Percentiles rank a stretch among this genome's conserved stretches.
These are phyloP conservation scores for Podila epicladia DNA, from an alignment of 192 early-diverging fungal species.

Conservation along the genomic window DNA sequence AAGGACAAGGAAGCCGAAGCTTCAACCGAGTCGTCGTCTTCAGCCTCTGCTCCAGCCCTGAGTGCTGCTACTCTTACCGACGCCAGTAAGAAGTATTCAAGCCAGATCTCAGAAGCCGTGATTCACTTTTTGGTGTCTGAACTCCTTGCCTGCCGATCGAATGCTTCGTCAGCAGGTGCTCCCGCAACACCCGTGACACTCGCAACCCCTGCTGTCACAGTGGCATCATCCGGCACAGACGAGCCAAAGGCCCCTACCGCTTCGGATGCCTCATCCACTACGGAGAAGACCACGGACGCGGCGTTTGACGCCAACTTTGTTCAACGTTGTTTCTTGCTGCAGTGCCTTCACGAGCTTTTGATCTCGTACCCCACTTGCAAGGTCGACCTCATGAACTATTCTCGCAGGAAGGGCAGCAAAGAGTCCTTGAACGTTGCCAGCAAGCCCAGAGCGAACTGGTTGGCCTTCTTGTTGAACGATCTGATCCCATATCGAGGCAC, in stretches of 20 bases:
- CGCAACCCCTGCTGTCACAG: neutral
- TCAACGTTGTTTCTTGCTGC: conserved; percentile 78
- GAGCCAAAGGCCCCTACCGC: neutral
- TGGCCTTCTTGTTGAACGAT: conserved; percentile 73
- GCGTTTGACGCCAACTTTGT: conserved; percentile 31
- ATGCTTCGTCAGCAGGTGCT: neutral
- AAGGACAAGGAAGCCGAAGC: conserved; percentile 5
- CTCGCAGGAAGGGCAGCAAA: conserved; percentile 55
- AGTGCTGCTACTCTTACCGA: conserved; percentile 27
- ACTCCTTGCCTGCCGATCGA: conserved; percentile 51
- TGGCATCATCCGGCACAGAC: neutral
- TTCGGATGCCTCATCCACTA: neutral
- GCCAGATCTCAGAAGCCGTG: conserved; percentile 60
- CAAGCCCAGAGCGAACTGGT: conserved; percentile 57
- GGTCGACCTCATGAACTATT: conserved; percentile 70
- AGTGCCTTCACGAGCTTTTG: conserved; percentile 88
- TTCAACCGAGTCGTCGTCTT: neutral
- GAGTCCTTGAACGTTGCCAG: conserved; percentile 52
- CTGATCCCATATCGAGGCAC: conserved; percentile 66
- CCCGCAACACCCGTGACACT: neutral
- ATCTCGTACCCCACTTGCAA: conserved; percentile 87
- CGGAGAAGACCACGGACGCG: neutral
- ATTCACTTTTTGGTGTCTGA: conserved; percentile 66
- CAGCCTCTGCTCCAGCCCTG: conserved; percentile 5
- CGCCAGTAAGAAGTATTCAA: conserved; percentile 53